A percentile compares a stretch with the other conserved stretches of the same genome.
Evolutionary conservation across 257 asterid species (phyloP).

Genomic region (Solanum ahanhuiri): DNA sequence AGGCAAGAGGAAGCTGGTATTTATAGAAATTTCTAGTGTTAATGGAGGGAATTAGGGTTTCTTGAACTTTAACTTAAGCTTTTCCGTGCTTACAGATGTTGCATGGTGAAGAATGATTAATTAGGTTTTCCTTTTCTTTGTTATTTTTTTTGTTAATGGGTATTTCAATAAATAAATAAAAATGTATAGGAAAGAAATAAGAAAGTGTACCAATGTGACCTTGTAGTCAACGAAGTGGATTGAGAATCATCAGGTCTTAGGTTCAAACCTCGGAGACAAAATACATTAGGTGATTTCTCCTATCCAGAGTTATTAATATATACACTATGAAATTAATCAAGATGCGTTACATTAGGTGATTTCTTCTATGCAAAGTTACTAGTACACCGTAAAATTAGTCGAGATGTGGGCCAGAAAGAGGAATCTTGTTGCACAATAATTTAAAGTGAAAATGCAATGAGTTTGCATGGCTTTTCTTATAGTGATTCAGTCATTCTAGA

Average conservation of each 20-base stretch:
- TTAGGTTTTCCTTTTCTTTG: neutral
- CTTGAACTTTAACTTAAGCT: neutral
- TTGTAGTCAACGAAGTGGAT: neutral
- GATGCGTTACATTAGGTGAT: rapidly evolving
- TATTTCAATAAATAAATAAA: neutral
- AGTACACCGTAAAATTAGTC: neutral
- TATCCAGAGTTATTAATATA: neutral
- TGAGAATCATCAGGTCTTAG: neutral
- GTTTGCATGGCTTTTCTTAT: constrained; percentile 2
- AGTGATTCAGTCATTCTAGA: constrained; percentile 22
- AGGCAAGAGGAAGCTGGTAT: constrained; percentile 6
- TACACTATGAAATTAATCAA: neutral
- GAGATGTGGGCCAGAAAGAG: rapidly evolving
- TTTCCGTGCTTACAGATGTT: constrained; percentile 12
- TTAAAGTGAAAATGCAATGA: neutral
- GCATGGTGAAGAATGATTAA: constrained; percentile 15
- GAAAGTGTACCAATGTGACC: neutral
- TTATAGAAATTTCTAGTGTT: constrained; percentile 6
- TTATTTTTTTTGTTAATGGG: neutral
- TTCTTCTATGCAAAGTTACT: neutral
- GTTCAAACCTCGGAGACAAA: neutral
- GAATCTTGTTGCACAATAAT: neutral
- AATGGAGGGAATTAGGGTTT: constrained; percentile 13
- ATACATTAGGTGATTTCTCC: neutral
- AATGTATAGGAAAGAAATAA: neutral